A percentile compares a stretch with the other conserved stretches of the same genome.
These are phyloP conservation scores for Melanomma pulvis-pyrius DNA, from an alignment of 495 filamentous ascomycete genomes.

Conservation along the genomic window DNA sequence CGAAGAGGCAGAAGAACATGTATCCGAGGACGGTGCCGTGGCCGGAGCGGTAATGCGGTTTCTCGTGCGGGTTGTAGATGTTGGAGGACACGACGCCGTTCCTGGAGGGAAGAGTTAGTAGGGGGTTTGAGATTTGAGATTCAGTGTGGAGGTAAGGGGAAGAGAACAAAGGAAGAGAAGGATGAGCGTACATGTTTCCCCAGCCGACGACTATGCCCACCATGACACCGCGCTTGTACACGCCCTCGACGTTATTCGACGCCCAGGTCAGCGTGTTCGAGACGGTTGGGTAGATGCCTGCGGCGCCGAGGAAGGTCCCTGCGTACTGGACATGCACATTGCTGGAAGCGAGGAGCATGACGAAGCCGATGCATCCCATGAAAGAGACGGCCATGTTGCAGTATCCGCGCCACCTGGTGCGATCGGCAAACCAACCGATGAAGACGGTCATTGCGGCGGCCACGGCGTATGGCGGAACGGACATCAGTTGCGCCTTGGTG, in stretches of 20 bases:
- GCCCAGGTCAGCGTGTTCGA: constrained; percentile 91
- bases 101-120: neutral
- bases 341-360: constrained; percentile 69
- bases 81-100: constrained; percentile 85
- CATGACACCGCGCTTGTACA: constrained; percentile 87
- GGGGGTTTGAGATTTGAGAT: neutral
- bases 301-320: constrained; percentile 80
- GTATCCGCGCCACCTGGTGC: constrained; percentile 73
- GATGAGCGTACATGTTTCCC: constrained; percentile 68
- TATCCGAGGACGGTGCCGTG: constrained; percentile 65
- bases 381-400: constrained; percentile 77
- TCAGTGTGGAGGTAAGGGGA: too few relatives aligned
- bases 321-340: constrained; percentile 72
- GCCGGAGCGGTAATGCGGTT: constrained; percentile 59
- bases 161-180: too few relatives aligned
- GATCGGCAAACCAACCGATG: constrained; percentile 79
- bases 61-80: constrained; percentile 61
- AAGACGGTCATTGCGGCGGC: constrained; percentile 76
- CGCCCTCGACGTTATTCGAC: constrained; percentile 87
- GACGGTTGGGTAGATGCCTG: constrained; percentile 91
- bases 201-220: constrained; percentile 74
- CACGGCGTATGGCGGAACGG: constrained; percentile 83
- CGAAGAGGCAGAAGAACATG: constrained; percentile 63
- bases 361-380: constrained; percentile 76
- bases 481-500: constrained; percentile 75